Evolutionary conservation across 495 filamentous ascomycete species (phyloP).

Genomic region (Massariosphaeria phaeospora): DNA sequence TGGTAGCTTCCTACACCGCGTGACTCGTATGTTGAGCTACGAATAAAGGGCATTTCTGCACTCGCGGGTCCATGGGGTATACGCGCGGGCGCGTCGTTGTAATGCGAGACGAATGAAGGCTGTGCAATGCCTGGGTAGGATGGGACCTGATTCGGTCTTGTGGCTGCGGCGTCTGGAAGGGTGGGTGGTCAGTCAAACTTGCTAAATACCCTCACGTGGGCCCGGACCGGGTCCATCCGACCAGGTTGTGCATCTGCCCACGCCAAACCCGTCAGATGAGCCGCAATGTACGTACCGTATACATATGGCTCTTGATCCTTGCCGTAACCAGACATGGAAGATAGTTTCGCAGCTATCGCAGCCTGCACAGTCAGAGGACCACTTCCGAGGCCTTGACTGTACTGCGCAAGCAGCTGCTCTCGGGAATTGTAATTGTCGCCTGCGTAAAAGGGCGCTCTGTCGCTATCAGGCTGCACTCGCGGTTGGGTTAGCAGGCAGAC

Average conservation of each 20-base stretch:
- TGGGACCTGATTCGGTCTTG: slow-evolving; percentile 41
- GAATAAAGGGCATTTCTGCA: slow-evolving; percentile 35
- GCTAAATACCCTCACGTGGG: slow-evolving; percentile 33
- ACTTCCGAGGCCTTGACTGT: slow-evolving; percentile 31
- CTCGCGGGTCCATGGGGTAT: slow-evolving; percentile 36
- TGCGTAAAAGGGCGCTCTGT: slow-evolving; percentile 22
- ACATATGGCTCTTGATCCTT: slow-evolving; percentile 46
- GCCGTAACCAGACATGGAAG: slow-evolving; percentile 55
- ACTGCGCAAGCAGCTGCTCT: slow-evolving; percentile 28
- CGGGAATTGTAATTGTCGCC: slow-evolving; percentile 24
- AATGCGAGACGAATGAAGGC: slow-evolving; percentile 39
- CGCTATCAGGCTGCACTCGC: slow-evolving; percentile 30
- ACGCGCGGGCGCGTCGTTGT: slow-evolving; percentile 37
- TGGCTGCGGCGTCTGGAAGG: slow-evolving; percentile 36
- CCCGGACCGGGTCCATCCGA: slow-evolving; percentile 27
- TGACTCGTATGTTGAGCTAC: slow-evolving; percentile 37
- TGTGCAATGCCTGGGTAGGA: slow-evolving; percentile 36
- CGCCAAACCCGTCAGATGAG: slow-evolving; percentile 28
- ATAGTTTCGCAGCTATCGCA: slow-evolving; percentile 34
- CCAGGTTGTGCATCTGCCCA: slow-evolving; percentile 29
- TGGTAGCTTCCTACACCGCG: slow-evolving; percentile 48
- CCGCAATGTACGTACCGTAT: slow-evolving; percentile 44
- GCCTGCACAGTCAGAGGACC: slow-evolving; percentile 25
- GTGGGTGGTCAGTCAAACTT: slow-evolving; percentile 36
- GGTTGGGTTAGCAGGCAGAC: slow-evolving; percentile 30